Base-by-base conservation (phyloP, 345 rosid genomes). In the Melastoma malabathricum region DNA sequence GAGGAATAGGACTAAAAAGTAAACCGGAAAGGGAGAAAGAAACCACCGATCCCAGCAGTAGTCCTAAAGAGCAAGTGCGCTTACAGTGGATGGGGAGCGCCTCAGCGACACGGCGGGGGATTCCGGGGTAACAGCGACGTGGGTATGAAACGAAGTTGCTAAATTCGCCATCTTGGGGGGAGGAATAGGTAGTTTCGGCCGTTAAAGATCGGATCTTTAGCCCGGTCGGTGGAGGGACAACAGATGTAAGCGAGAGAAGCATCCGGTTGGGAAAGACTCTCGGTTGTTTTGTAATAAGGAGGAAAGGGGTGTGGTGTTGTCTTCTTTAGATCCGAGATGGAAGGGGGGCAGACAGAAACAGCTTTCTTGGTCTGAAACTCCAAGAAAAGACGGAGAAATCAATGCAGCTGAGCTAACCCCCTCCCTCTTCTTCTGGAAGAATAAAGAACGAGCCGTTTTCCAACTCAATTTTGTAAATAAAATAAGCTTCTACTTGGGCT, bases 341-440 rank as follows among this genome's bases (percentile, higher is more conserved):
- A 12, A 12, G 41, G 12, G 12, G 41, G 41, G 2, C 41, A 34
- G 12, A 2, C 41, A 15, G 18, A 51, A 43, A 45, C 47, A 62
- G 68, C 53, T 19, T 25, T 1, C 53, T 19, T 25, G 0, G 18
- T 34, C 51, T 46, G 50, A 15, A 17, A 16, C 72, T 74, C 81
- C 81, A 70, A 75, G 67, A 78, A n/a, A 75, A 65, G 78, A 68
- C 81, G 84, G 84, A 78, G 81, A 72, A 68, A 67, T 54, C 84
- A 56, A 72, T 50, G 78, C 52, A 10, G 16, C 13, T 46, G 18
- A 14, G 52, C 57, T 13, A 4, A 20, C 18, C 46, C 45, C 15
- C 43, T 20, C 16, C 15, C 29, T 9, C 10, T 6, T 10, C 58
- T 44, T 31, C 25, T 22, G 25, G 25, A 22, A 22, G 25, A 22